A percentile compares a stretch with the other conserved stretches of the same genome.
phyloP scores from a whole-genome alignment of 2,329 filamentous ascomycete species.

The Aspergillus clavatus region DNA sequence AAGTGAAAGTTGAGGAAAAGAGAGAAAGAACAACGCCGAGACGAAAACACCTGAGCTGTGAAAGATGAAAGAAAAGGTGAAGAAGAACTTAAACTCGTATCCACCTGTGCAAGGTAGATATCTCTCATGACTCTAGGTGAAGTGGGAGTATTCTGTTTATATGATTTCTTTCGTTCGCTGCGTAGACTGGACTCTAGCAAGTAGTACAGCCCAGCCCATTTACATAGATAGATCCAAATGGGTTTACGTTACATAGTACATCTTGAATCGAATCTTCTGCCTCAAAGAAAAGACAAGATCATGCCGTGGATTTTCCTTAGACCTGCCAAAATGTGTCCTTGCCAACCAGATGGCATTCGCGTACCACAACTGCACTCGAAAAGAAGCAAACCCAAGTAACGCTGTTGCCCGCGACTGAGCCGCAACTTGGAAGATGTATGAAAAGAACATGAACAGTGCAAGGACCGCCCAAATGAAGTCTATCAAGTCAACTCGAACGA shows the following conservation, averaged over 20 bases:
- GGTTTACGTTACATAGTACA: slow-evolving; percentile 1
- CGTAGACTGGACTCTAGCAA: too few species aligned
- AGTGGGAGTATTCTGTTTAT: too few species aligned
- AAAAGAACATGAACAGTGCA: neutral
- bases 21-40: neutral
- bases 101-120: too few species aligned
- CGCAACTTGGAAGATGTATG: neutral
- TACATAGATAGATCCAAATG: too few species aligned
- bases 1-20: too few species aligned
- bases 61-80: too few species aligned
- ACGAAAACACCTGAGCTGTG: too few species aligned
- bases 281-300: neutral
- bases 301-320: neutral
- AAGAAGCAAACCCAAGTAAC: neutral
- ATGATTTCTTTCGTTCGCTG: too few species aligned
- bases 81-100: too few species aligned
- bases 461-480: neutral
- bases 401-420: neutral
- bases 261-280: neutral
- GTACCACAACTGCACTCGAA: neutral
- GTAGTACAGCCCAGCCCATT: too few species aligned
- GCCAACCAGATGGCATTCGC: neutral
- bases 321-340: neutral
- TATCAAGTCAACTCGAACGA: neutral
- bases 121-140: too few species aligned